Base-by-base conservation (phyloP, 2,329 filamentous ascomycete species). In the Penicillium sp. region DNA sequence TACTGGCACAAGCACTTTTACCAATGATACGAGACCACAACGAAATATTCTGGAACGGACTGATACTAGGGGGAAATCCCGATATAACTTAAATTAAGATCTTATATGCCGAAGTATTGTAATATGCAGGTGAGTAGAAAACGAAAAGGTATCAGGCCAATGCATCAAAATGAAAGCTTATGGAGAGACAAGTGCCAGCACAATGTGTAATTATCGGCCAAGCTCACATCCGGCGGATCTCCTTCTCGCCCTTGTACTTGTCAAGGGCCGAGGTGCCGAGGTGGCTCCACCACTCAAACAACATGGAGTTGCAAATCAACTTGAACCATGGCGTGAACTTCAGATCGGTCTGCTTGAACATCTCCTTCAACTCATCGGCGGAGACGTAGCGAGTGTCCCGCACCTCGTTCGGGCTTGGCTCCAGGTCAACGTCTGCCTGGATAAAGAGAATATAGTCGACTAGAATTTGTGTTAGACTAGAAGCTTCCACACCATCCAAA, bases 381-480 rank as follows among this genome's bases (percentile, higher is more conserved):
- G 88, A 88, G 59, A 97, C 93, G 69, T 96, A 99, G 74, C 87
- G 84, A 23, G 89, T 91, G 64, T 90, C 93, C 70, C 87, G 86
- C 48, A 92, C 93, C 79, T 99, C 95, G 77, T 99, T 99, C 63
- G 83, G 82, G 79, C 93, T 99, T 69, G 86, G 77, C 57, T 91
- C 48, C 49, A 96, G 80, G 68, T 96, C 90, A 57, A 98, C 93
- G 62, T 96, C 89, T 57, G 92, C 90, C 81, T 96, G 91, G 81
- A 98, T 97, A 80, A 99, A 98, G 55, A 99, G 87, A 65, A 99
- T 99, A 77, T 99, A 99, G 77, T 99, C 95, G 72, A 99, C 92
- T 67, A 33, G 2, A 50, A 42, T 33, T 26, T 9, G 2, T 26
- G 25, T 26, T n/a, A 54, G 33, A 47, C 5, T 4, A 33, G 26